A percentile compares a stretch with the other conserved stretches of the same genome.
Evolutionary conservation across 2,329 filamentous ascomycete genomes (phyloP).

Genomic region (Trichoderma sp.): DNA sequence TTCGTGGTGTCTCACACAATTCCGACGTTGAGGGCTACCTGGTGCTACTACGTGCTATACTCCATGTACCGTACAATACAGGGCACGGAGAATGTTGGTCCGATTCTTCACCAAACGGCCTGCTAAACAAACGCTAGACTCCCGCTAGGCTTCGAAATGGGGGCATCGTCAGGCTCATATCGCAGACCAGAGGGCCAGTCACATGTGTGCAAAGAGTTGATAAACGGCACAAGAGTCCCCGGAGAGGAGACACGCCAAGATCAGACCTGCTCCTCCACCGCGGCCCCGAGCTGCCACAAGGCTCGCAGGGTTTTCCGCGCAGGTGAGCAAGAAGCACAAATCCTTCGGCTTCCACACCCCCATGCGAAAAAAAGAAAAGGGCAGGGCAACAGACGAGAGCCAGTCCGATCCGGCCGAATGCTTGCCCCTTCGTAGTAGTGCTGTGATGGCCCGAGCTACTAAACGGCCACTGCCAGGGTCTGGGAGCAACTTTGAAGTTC

Average conservation of each 20-base stretch:
- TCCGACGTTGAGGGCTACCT: conserved; percentile 9
- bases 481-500: conserved; percentile 20
- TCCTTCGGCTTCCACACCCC: conserved; percentile 18
- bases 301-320: neutral
- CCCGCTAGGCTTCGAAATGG: conserved; percentile 10
- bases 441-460: conserved; percentile 18
- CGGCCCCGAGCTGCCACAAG: conserved; percentile 1
- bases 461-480: conserved; percentile 20
- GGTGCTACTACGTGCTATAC: too few species aligned
- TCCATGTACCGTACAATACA: too few species aligned
- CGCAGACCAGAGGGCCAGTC: neutral
- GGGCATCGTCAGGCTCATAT: conserved; percentile 1
- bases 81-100: conserved; percentile 16
- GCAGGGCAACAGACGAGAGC: conserved; percentile 2
- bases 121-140: conserved; percentile 12
- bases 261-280: neutral
- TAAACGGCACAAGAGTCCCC: neutral
- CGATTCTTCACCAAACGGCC: conserved; percentile 13
- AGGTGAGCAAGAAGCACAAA: conserved; percentile 15
- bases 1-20: conserved; percentile 27
- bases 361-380: neutral
- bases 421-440: too few species aligned
- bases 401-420: conserved; percentile 27
- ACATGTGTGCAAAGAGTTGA: neutral
- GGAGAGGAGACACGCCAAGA: neutral